These are phyloP conservation scores for Byssothecium circinans DNA, from an alignment of 2,329 filamentous ascomycete species.

Conservation along the genomic window DNA sequence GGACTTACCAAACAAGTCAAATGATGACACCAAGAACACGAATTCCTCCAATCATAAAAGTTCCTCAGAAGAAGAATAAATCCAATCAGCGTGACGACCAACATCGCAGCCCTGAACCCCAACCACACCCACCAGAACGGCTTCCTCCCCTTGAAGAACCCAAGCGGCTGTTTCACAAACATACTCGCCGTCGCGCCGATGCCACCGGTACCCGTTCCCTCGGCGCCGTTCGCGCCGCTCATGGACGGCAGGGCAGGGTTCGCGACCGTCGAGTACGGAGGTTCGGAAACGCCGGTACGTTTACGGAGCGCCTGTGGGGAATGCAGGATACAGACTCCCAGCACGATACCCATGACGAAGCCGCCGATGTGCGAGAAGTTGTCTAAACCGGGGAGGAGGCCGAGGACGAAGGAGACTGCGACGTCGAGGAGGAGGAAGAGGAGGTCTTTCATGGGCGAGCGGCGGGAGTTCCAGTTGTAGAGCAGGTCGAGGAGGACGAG, in stretches of 20 bases:
- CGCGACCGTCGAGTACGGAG: constrained; percentile 69
- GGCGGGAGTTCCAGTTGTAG: constrained; percentile 86
- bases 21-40: constrained; percentile 92
- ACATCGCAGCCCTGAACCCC: constrained; percentile 75
- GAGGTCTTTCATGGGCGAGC: constrained; percentile 78
- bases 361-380: constrained; percentile 98
- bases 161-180: constrained; percentile 56
- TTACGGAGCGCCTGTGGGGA: constrained; percentile 80
- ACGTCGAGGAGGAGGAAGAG: constrained; percentile 84
- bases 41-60: constrained; percentile 79
- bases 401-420: constrained; percentile 86
- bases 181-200: not conserved
- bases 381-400: constrained; percentile 87
- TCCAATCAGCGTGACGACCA: constrained; percentile 78
- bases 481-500: constrained; percentile 85
- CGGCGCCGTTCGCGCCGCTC: constrained; percentile 33
- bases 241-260: constrained; percentile 21
- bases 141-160: constrained; percentile 91
- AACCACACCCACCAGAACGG: constrained; percentile 98
- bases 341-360: constrained; percentile 85
- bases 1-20: constrained; percentile 84
- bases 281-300: constrained; percentile 68
- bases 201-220: not conserved
- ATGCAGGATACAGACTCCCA: constrained; percentile 85
- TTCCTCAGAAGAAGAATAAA: constrained; percentile 88